Base-by-base conservation (phyloP, 1,139 yeast genomes). In the Kodamaea sp. region DNA sequence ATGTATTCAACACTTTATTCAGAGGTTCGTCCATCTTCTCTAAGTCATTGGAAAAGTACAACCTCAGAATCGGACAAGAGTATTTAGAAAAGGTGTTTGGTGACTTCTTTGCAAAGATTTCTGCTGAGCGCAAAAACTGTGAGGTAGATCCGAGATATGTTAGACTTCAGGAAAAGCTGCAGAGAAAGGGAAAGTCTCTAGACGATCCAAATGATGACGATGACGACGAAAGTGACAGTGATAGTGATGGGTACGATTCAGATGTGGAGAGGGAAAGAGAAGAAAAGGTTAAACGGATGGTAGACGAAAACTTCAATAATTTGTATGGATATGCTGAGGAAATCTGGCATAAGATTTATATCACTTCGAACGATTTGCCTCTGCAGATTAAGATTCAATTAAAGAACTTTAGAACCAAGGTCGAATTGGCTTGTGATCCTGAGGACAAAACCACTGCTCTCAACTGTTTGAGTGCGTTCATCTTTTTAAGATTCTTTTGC, bases 11-110 rank as follows among this genome's bases (percentile, higher is more conserved):
- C 48, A 80, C 95, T 0, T 58, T 92, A 14, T 90, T 92, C 53
- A 69, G 97, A 46, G 96, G 97, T 0, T 84, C 87, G 37, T 81
- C 95, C 1, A 70, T 89, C 7, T 70, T 90, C 42, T 82, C 96
- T 0, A 87, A 86, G 53, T 75, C 95, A 0, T 57, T 90, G 33
- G 97, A 92, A 48, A 71, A 77, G 43, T 88, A 81, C 54, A 83
- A 85, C 55, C 70, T 83, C 29, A 66, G 94, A 48, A 70, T 83
- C 19, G 97, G 97, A 0, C 83, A 76, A 42, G 89, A 83, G 43
- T 88, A 87, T 51, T 61, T 92, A 29, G 85, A 83, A 43, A 75
- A 76, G 44, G 79, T 87, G 2, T 73, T 90, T 41, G 90, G 94
- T 0, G 73, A 71, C 15, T 80, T 87, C 44, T 76, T 89, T 19